Conservation (phyloP, 2,329 filamentous ascomycete species). For the Ceratocystis alfenasii region DNA sequence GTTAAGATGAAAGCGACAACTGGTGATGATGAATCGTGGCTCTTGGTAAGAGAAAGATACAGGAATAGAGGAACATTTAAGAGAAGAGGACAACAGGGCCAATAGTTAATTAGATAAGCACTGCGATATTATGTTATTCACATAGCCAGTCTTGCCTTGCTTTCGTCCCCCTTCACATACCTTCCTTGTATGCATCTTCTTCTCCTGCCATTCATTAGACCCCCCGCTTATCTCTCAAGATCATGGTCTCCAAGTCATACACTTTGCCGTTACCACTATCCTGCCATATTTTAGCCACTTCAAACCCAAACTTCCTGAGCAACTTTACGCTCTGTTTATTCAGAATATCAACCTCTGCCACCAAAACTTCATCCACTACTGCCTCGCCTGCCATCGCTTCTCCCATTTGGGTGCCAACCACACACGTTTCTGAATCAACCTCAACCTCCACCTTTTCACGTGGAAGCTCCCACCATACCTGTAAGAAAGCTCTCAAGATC, state of each 20-base stretch:
- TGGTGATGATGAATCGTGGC: neutral
- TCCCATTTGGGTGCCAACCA: slow-evolving; percentile 14
- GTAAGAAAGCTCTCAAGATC: slow-evolving; percentile 38
- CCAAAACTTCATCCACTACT: slow-evolving; percentile 33
- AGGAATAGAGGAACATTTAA: neutral
- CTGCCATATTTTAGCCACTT: slow-evolving; percentile 33
- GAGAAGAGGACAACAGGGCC: neutral
- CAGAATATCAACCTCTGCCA: slow-evolving; percentile 36
- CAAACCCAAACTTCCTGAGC: slow-evolving; percentile 45
- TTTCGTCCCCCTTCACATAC: neutral
- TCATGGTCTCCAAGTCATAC: slow-evolving; percentile 15
- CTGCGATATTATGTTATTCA: slow-evolving; percentile 6
- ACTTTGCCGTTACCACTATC: slow-evolving; percentile 25
- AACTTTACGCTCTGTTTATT: slow-evolving; percentile 47
- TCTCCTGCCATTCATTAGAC: neutral
- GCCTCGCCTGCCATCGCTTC: slow-evolving; percentile 22
- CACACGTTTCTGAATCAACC: slow-evolving; percentile 33
- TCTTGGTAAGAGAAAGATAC: neutral
- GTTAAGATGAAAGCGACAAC: neutral
- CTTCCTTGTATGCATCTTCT: neutral
- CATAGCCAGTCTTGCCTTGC: slow-evolving; percentile 14
- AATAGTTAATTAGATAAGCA: neutral
- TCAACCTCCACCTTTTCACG: slow-evolving; percentile 35
- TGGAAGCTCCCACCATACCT: slow-evolving; percentile 39
- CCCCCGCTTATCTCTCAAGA: slow-evolving; percentile 11